Percentiles rank a stretch among this genome's conserved stretches.
Conservation (phyloP, 2,329 filamentous ascomycete species). For the Arthroderma sp. region DNA sequence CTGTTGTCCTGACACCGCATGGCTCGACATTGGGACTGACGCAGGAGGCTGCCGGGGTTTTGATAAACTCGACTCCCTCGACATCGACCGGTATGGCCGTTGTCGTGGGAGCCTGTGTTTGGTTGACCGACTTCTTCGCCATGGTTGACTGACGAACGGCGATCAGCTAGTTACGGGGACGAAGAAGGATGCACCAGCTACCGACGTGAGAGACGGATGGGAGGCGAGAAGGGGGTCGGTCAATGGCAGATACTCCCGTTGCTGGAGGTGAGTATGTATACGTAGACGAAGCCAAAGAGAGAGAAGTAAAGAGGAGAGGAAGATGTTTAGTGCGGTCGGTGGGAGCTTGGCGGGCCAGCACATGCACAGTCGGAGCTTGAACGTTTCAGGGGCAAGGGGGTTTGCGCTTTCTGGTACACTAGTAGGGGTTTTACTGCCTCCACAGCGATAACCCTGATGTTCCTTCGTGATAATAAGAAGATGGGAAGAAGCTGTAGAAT, state of each 20-base stretch:
- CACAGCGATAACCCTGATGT: constrained; percentile 4
- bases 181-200: background rate
- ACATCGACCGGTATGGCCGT: background rate
- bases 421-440: background rate
- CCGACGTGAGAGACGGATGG: background rate
- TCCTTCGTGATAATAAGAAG: constrained; percentile 2
- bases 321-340: background rate
- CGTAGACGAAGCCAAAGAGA: no score
- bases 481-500: background rate
- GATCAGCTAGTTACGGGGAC: background rate
- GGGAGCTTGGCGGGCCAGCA: constrained; percentile 3
- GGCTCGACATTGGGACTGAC: constrained; percentile 41
- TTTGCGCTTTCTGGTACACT: background rate
- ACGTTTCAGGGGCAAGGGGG: background rate
- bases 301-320: background rate
- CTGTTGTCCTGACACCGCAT: constrained; percentile 50
- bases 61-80: constrained; percentile 41
- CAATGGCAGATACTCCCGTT: background rate
- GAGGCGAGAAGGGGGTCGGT: no score
- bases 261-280: background rate
- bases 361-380: background rate
- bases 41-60: constrained; percentile 47
- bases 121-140: constrained; percentile 4
- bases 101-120: background rate
- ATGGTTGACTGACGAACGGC: background rate